Conservation (phyloP, 495 filamentous ascomycete species). For the Entonaema liquescens region DNA sequence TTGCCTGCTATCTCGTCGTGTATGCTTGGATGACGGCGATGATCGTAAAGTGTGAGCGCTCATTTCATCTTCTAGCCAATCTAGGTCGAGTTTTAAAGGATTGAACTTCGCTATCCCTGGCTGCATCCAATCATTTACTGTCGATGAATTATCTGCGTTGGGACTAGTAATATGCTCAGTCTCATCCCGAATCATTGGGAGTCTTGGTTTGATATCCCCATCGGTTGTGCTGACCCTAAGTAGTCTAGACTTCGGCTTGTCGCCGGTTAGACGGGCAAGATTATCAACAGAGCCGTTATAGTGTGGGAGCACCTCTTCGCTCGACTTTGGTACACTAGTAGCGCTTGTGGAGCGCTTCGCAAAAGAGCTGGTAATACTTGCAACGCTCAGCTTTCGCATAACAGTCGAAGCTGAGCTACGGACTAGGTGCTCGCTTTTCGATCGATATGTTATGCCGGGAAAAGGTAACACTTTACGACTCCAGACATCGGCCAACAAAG, state of each 20-base stretch:
- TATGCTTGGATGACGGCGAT: constrained; percentile 17
- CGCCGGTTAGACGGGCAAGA: constrained; percentile 33
- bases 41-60: constrained; percentile 27
- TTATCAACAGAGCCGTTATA: constrained; percentile 35
- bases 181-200: constrained; percentile 53
- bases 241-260: constrained; percentile 20
- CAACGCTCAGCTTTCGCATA: constrained; percentile 83
- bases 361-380: constrained; percentile 71
- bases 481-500: constrained; percentile 79
- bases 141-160: constrained; percentile 17
- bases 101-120: constrained; percentile 40
- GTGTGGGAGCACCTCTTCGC: constrained; percentile 33
- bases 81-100: constrained; percentile 27
- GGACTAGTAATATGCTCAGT: constrained; percentile 39
- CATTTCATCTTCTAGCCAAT: constrained; percentile 35
- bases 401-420: constrained; percentile 77
- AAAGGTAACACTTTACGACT: constrained; percentile 83
- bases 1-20: constrained; percentile 25
- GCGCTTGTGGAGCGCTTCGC: constrained; percentile 62
- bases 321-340: constrained; percentile 27
- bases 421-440: constrained; percentile 70
- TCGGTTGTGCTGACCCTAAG: constrained; percentile 26
- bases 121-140: constrained; percentile 8
- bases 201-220: constrained; percentile 32
- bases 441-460: constrained; percentile 78